Evolutionary conservation across 1,139 yeast species (phyloP).

Genomic region (Protomyces gravidus): DNA sequence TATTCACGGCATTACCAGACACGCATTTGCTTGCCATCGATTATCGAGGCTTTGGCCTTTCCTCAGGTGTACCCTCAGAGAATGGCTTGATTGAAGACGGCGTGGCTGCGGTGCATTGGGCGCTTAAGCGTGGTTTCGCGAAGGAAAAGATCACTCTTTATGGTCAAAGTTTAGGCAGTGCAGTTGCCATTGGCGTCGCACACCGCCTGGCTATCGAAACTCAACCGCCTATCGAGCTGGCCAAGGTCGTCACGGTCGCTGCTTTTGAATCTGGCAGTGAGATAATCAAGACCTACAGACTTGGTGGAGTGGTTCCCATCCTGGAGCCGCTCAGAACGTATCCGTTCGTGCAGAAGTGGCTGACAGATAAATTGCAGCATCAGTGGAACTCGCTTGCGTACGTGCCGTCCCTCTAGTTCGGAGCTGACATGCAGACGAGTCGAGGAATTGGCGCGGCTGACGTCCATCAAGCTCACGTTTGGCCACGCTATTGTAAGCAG

Average conservation of each 20-base stretch:
- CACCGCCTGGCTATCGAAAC: slow-evolving; percentile 11
- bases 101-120: slow-evolving; percentile 28
- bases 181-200: slow-evolving; percentile 30
- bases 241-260: slow-evolving; percentile 27
- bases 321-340: slow-evolving; percentile 26
- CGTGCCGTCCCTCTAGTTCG: neutral
- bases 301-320: slow-evolving; percentile 28
- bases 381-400: slow-evolving; percentile 23
- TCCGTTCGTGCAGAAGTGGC: slow-evolving; percentile 20
- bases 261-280: slow-evolving; percentile 28
- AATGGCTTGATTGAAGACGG: slow-evolving; percentile 29
- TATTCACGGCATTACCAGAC: slow-evolving; percentile 23
- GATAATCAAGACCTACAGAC: slow-evolving; percentile 25
- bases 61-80: slow-evolving; percentile 26
- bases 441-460: neutral
- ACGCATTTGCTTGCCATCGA: slow-evolving; percentile 30
- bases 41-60: slow-evolving; percentile 31
- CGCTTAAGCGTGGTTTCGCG: slow-evolving; percentile 21
- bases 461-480: neutral
- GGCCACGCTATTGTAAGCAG: neutral
- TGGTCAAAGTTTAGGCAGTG: slow-evolving; percentile 32
- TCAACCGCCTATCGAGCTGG: slow-evolving; percentile 5
- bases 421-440: neutral
- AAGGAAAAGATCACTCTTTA: slow-evolving; percentile 16
- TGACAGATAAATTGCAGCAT: slow-evolving; percentile 19